phyloP scores from a whole-genome alignment of 2,329 filamentous ascomycete species.

The Sporothrix pseudoabietina region DNA sequence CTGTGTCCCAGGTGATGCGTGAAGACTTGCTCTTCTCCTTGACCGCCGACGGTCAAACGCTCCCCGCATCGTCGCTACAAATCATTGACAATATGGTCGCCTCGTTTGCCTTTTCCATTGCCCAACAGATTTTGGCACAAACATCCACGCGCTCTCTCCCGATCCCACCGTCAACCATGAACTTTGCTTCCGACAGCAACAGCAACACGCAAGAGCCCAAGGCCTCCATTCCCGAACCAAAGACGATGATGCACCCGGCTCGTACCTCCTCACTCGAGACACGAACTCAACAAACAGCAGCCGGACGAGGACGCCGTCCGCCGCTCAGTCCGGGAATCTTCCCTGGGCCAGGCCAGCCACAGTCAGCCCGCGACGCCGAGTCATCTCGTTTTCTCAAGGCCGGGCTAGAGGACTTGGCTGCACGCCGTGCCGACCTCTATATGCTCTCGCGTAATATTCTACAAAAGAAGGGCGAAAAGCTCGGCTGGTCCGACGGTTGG shows the following conservation, averaged over 20 bases:
- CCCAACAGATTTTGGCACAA: constrained; percentile 75
- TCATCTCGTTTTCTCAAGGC: constrained; percentile 57
- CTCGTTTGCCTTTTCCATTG: constrained; percentile 76
- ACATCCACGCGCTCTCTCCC: constrained; percentile 70
- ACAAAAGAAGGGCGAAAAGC: constrained; percentile 69
- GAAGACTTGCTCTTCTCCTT: constrained; percentile 70
- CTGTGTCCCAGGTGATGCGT: constrained; percentile 76
- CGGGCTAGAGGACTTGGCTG: constrained; percentile 80
- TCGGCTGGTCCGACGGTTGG: constrained; percentile 80
- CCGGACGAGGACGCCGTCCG: constrained; percentile 36
- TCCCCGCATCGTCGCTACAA: constrained; percentile 47
- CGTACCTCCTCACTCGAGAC: constrained; percentile 63
- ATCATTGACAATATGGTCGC: constrained; percentile 73
- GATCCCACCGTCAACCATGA: constrained; percentile 62
- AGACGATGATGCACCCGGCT: constrained; percentile 70
- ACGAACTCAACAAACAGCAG: constrained; percentile 41
- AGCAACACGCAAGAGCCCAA: constrained; percentile 60
- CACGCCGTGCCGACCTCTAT: constrained; percentile 79
- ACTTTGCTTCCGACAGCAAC: constrained; percentile 35
- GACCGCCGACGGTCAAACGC: constrained; percentile 42
- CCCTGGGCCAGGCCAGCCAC: constrained; percentile 50
- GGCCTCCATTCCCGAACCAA: constrained; percentile 64
- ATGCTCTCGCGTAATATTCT: constrained; percentile 78
- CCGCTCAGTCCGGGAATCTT: constrained; percentile 56
- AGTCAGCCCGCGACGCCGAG: constrained; percentile 43